Conservation (phyloP, 2,329 filamentous ascomycete genomes). For the Ceratocystis lukuohia region DNA sequence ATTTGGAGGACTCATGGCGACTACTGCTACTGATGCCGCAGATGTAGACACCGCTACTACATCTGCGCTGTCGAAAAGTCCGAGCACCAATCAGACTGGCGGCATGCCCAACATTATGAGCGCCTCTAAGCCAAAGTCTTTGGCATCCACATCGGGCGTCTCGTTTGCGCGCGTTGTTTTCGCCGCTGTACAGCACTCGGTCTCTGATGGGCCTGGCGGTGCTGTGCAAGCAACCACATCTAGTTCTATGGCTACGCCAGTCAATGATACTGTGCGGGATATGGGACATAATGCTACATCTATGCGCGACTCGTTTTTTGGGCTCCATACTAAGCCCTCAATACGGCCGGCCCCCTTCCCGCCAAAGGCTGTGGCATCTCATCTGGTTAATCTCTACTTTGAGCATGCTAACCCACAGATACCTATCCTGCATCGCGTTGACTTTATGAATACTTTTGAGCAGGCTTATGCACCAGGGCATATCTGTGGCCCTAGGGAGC, state of each 20-base stretch:
- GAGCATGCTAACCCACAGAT: constrained; percentile 95
- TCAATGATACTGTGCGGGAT: not conserved
- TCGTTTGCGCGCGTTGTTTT: constrained; percentile 92
- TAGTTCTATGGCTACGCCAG: constrained; percentile 20
- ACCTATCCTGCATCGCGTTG: constrained; percentile 73
- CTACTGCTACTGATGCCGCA: not conserved
- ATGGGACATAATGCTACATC: constrained; percentile 42
- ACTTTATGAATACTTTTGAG: constrained; percentile 83
- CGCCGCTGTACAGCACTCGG: constrained; percentile 69
- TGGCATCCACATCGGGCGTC: constrained; percentile 78
- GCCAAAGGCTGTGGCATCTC: constrained; percentile 55
- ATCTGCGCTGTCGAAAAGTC: not conserved
- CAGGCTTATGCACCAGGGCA: constrained; percentile 59
- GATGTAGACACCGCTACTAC: not conserved
- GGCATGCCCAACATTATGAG: constrained; percentile 65
- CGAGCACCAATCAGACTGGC: constrained; percentile 22
- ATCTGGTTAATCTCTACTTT: constrained; percentile 74
- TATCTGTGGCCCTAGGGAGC: constrained; percentile 57
- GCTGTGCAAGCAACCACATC: constrained; percentile 22
- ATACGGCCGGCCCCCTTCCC: constrained; percentile 81
- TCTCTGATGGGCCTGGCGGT: constrained; percentile 33
- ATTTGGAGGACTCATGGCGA: not conserved
- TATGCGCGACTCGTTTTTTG: constrained; percentile 93
- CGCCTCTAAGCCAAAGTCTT: constrained; percentile 62
- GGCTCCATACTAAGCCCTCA: constrained; percentile 78